These are phyloP conservation scores for Yamadazyma diospyri DNA, from an alignment of 1,139 yeast species.

Conservation along the genomic window DNA sequence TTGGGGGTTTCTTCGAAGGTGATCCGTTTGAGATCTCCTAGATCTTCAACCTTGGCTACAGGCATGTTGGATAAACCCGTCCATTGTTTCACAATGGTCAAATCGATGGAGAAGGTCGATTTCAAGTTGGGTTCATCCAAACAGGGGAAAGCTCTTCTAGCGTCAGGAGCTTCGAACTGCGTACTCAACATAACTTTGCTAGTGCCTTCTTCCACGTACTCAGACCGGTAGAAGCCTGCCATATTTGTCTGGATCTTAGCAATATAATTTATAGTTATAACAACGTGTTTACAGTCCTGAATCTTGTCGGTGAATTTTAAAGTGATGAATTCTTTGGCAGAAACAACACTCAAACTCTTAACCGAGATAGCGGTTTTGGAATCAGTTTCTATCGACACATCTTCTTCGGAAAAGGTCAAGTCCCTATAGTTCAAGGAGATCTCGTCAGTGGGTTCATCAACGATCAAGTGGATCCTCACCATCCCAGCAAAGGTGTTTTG, in stretches of 20 bases:
- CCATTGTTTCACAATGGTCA: constrained; percentile 52
- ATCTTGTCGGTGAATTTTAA: constrained; percentile 19
- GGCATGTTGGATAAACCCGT: constrained; percentile 79
- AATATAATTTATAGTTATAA: constrained; percentile 35
- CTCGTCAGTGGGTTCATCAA: constrained; percentile 29
- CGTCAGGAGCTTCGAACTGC: constrained; percentile 84
- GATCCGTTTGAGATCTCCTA: constrained; percentile 20
- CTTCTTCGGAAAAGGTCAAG: constrained; percentile 21
- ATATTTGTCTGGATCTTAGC: constrained; percentile 55
- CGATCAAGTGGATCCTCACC: constrained; percentile 36
- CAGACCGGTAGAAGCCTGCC: constrained; percentile 82
- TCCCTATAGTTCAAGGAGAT: constrained; percentile 43
- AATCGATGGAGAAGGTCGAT: constrained; percentile 64
- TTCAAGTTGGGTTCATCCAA: constrained; percentile 77
- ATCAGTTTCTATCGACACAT: constrained; percentile 12
- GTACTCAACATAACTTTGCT: constrained; percentile 70
- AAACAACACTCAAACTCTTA: constrained; percentile 18
- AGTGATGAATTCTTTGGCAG: constrained; percentile 26
- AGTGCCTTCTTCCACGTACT: constrained; percentile 58
- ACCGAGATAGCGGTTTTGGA: constrained; percentile 11
- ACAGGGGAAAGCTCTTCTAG: constrained; percentile 82
- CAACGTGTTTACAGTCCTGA: constrained; percentile 13
- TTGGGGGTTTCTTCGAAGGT: constrained; percentile 53
- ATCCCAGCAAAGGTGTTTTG: constrained; percentile 38
- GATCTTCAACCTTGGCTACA: constrained; percentile 21